phyloP scores from a whole-genome alignment of 495 filamentous ascomycete species.

The Amphirosellinia nigrospora region DNA sequence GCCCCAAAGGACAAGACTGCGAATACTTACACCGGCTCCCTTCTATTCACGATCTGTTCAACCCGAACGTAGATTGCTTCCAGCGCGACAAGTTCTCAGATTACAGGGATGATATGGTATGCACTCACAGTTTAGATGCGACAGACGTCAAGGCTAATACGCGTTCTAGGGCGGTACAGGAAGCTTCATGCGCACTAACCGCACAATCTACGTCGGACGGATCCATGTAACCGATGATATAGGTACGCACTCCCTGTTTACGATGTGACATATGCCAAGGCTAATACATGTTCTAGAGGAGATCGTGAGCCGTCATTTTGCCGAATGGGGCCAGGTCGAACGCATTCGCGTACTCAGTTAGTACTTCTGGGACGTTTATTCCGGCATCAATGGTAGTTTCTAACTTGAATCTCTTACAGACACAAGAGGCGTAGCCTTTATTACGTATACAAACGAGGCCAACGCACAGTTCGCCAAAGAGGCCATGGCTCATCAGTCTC shows the following conservation, averaged over 20 bases:
- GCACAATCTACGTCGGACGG: conserved; percentile 89
- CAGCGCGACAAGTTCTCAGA: conserved; percentile 86
- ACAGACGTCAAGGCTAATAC: no score
- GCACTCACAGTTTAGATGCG: no score
- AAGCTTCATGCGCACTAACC: conserved; percentile 85
- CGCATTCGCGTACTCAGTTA: conserved; percentile 88
- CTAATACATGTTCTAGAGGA: conserved; percentile 63
- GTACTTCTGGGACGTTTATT: no score
- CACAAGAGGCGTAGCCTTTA: conserved; percentile 76
- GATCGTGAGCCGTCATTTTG: conserved; percentile 90
- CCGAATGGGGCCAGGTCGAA: conserved; percentile 93
- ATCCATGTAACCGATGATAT: conserved; percentile 98
- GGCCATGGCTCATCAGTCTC: conserved; percentile 82
- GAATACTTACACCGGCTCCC: conserved; percentile 93
- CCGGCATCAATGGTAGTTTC: no score
- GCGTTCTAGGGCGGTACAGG: conserved; percentile 82
- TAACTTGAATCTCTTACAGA: no score
- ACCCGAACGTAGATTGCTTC: conserved; percentile 91
- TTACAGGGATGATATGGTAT: conserved; percentile 93
- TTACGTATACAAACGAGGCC: conserved; percentile 85
- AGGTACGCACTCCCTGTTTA: conserved; percentile 1
- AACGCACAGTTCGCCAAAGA: conserved; percentile 88
- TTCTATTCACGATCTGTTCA: conserved; percentile 80
- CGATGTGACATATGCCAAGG: not conserved
- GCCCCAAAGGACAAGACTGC: conserved; percentile 88